Evolutionary conservation across 2,329 filamentous ascomycete genomes (phyloP).

Genomic region (Fusarium decemcellulare): DNA sequence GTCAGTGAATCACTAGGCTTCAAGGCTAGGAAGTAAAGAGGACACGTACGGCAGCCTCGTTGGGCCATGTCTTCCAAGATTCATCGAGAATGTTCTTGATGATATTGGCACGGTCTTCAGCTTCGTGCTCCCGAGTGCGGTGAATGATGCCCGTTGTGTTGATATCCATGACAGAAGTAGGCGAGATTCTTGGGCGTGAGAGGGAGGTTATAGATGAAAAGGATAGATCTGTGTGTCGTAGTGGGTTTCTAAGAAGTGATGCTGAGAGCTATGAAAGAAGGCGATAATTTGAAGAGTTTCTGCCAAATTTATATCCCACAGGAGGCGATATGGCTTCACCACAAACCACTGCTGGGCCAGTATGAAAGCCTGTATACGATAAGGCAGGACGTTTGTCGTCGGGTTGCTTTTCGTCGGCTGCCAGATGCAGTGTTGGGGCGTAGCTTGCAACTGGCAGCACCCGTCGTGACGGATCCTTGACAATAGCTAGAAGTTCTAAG

Average conservation of each 20-base stretch:
- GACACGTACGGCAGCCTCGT: conserved; percentile 60
- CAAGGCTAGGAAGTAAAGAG: rapidly evolving
- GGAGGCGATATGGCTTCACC: too few relatives aligned
- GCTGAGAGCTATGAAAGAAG: background rate
- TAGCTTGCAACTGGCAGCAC: conserved; percentile 2
- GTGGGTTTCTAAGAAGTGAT: background rate
- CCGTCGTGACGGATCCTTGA: background rate
- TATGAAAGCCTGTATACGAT: background rate
- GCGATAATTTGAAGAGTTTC: background rate
- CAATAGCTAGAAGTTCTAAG: background rate
- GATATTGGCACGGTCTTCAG: conserved; percentile 42
- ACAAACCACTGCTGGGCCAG: background rate
- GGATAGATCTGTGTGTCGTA: background rate
- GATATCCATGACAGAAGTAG: conserved; percentile 41
- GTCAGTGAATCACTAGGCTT: background rate
- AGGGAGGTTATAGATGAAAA: background rate
- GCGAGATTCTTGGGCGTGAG: background rate
- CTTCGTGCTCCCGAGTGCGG: conserved; percentile 48
- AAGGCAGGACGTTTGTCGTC: background rate
- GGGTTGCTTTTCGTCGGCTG: background rate
- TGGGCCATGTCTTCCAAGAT: conserved; percentile 62
- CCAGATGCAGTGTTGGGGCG: conserved; percentile 5
- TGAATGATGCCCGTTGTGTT: conserved; percentile 45
- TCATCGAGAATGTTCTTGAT: conserved; percentile 47
- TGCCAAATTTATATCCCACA: background rate